phyloP scores from a whole-genome alignment of 148 eudicot genomes.

The Polygonum maritimum region DNA sequence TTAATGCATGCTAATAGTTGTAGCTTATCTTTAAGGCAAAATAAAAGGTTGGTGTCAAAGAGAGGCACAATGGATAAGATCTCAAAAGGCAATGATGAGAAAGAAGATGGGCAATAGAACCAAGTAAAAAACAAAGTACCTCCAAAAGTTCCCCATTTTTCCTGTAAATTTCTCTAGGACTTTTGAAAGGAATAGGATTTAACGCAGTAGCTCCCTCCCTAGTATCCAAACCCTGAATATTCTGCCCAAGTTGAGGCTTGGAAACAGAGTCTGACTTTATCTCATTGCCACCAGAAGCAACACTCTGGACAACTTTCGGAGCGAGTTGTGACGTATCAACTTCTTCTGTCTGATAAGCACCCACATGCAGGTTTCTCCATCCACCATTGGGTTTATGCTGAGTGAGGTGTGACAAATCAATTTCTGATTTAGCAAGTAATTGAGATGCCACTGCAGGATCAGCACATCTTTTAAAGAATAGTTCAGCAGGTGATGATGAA shows the following conservation, averaged over 20 bases:
- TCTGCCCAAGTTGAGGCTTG: constrained; percentile 35
- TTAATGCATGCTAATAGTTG: neutral
- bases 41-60: neutral
- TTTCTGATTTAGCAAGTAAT: constrained; percentile 36
- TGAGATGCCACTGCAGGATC: constrained; percentile 36
- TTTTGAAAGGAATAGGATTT: constrained; percentile 40
- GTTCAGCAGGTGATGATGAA: constrained; percentile 25
- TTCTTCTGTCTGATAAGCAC: constrained; percentile 23
- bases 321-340: constrained; percentile 35
- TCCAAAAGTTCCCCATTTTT: constrained; percentile 87
- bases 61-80: neutral
- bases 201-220: constrained; percentile 21
- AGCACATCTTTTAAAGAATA: constrained; percentile 35
- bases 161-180: constrained; percentile 66
- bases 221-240: constrained; percentile 24
- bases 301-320: constrained; percentile 37
- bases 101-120: constrained; percentile 5
- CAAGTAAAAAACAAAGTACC: constrained; percentile 29
- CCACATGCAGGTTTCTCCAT: constrained; percentile 54
- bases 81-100: neutral
- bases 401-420: constrained; percentile 30
- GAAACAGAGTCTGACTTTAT: constrained; percentile 35
- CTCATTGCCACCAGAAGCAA: constrained; percentile 26
- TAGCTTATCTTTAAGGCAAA: neutral
- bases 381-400: constrained; percentile 40